phyloP scores from a whole-genome alignment of 2,329 filamentous ascomycete genomes.

The Botryosphaeria agaves region DNA sequence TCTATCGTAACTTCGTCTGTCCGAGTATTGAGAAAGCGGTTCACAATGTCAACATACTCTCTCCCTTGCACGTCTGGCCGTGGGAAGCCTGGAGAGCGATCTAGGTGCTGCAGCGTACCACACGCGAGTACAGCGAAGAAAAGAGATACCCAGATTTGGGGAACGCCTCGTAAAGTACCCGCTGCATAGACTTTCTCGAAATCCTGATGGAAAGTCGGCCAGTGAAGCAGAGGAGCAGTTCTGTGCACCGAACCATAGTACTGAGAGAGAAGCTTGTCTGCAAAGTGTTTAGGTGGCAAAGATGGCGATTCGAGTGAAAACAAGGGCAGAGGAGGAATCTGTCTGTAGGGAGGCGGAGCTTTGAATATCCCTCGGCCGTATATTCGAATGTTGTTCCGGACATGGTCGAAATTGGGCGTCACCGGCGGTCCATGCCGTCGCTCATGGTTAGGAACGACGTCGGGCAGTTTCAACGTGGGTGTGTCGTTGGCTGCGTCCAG shows the following conservation, averaged over 20 bases:
- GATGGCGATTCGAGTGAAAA: slow-evolving; percentile 36
- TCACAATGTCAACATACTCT: slow-evolving; percentile 54
- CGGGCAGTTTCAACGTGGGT: slow-evolving; percentile 15
- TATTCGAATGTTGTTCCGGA: slow-evolving; percentile 53
- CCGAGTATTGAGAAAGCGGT: slow-evolving; percentile 62
- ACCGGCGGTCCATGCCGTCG: slow-evolving; percentile 42
- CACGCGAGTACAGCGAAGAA: slow-evolving; percentile 74
- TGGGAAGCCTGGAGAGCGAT: slow-evolving; percentile 36
- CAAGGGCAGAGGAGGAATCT: slow-evolving; percentile 26
- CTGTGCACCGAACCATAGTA: slow-evolving; percentile 66
- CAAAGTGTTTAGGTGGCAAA: slow-evolving; percentile 52
- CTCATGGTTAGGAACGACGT: slow-evolving; percentile 26
- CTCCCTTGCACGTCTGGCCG: slow-evolving; percentile 36
- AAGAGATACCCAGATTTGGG: slow-evolving; percentile 57
- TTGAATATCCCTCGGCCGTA: slow-evolving; percentile 69
- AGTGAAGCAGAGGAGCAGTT: slow-evolving; percentile 73
- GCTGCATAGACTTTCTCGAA: slow-evolving; percentile 61
- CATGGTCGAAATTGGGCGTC: slow-evolving; percentile 52
- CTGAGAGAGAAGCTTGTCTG: slow-evolving; percentile 54
- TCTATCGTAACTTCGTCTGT: slow-evolving; percentile 61
- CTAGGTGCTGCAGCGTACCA: slow-evolving; percentile 54
- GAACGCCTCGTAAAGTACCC: slow-evolving; percentile 40
- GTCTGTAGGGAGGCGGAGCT: slow-evolving; percentile 51
- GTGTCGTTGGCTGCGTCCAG: slow-evolving; percentile 14
- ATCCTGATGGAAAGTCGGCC: slow-evolving; percentile 62